Base-by-base conservation (phyloP, 768 basidiomycete genomes). In the Cystofilobasidium ferigula region DNA sequence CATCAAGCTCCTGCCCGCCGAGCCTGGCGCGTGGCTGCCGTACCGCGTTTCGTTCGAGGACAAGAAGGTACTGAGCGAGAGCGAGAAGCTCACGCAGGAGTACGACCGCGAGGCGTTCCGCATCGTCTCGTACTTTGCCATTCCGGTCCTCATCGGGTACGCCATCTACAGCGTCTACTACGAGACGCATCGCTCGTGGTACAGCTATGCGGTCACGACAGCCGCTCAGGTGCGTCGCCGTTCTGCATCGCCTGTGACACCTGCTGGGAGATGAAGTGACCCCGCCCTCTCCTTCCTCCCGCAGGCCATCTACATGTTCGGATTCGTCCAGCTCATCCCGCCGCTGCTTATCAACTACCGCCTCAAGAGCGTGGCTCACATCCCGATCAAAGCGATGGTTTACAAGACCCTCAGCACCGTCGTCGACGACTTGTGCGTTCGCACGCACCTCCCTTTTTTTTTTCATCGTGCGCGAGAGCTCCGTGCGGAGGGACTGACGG, bases 71-170 rank as follows among this genome's bases (percentile, higher is more conserved):
- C 81, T 97, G n/a, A 88, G 81, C 69, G 93, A 95, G 72, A 93
- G 97, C 73, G 95, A 99, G 78, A 92, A 88, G 80, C 93, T 87
- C 78, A 97, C 94, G 13, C 92, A 97, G 75, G 91, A 97, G 85
- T 95, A 78, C 74, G 84, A 76, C 22, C 42, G 66, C 1, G 59
- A 63, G 16, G 47, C 47, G 24, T 59, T 57, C 65, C 16, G 85
- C 74, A 90, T 92, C 74, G 94, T 99, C 24, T 86, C 89, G 61
- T 94, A 87, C 75, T 88, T 84, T 70, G 85, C 92, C 14, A 83
- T 89, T 56, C 94, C 95, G 2, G 78, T 86, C 13, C 69, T 79
- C 48, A 64, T 71, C 12, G 77, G 73, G 14, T 79, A 78, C 71
- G 76, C 78, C 9, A 68, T 76, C n/a, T 78, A 79, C 69, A 76